These are phyloP conservation scores for Helicostylum pulchrum DNA, from an alignment of 192 early-diverging fungal genomes.

Conservation along the genomic window DNA sequence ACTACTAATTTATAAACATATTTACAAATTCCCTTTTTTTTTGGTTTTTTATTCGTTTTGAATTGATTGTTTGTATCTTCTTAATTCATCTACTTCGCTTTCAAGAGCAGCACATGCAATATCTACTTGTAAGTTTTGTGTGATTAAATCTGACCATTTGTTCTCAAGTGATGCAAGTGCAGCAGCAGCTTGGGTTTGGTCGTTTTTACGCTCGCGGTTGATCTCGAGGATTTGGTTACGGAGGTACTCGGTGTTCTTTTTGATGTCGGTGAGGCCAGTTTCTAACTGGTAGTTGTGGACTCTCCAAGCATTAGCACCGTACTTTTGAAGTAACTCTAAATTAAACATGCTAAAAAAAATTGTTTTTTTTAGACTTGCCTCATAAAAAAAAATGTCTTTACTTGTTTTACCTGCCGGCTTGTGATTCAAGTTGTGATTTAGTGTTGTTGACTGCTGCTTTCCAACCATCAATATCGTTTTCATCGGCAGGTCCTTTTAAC, in stretches of 20 bases:
- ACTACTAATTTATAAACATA: no score
- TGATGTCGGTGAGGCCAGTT: conserved; percentile 33
- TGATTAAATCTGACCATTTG: conserved; percentile 52
- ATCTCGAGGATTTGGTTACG: conserved; percentile 42
- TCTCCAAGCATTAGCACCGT: conserved; percentile 56
- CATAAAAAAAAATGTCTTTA: not conserved
- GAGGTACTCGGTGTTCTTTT: conserved; percentile 42
- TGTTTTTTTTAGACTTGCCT: not conserved
- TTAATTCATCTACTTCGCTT: conserved; percentile 43
- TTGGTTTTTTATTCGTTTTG: not conserved
- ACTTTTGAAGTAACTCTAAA: conserved; percentile 51
- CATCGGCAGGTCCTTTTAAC: conserved; percentile 39
- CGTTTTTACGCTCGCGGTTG: conserved; percentile 50
- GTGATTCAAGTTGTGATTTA: conserved; percentile 50
- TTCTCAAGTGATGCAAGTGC: conserved; percentile 43
- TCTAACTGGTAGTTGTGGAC: conserved; percentile 57
- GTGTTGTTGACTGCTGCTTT: conserved; percentile 47
- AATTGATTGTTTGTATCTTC: conserved; percentile 30
- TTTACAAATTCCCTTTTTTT: no score
- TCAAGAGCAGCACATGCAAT: conserved; percentile 46
- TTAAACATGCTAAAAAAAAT: conserved; percentile 33
- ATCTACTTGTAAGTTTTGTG: conserved; percentile 50
- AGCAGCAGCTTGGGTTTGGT: conserved; percentile 45
- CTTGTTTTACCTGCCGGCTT: conserved; percentile 45
- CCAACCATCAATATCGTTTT: conserved; percentile 42